Evolutionary conservation across 2,329 filamentous ascomycete genomes (phyloP).

Genomic region (Macrophomina tecta): DNA sequence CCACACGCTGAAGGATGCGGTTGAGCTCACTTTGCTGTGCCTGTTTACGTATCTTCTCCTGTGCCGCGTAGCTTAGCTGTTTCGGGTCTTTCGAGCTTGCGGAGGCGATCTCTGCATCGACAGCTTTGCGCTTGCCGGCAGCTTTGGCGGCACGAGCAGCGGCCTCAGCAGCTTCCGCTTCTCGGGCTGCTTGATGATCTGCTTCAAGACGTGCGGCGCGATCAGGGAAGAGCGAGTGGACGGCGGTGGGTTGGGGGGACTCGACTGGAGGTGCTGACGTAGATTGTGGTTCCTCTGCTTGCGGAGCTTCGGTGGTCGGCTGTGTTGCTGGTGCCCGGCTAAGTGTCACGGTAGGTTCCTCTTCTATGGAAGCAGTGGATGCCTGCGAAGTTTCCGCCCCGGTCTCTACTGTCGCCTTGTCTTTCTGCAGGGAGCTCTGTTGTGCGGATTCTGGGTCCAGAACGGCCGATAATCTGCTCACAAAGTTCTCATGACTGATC

Average conservation of each 20-base stretch:
- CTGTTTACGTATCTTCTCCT: conserved; percentile 66
- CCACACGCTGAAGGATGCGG: conserved; percentile 75
- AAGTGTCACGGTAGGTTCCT: neutral
- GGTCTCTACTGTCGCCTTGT: neutral
- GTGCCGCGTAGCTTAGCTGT: conserved; percentile 56
- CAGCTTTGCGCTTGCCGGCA: conserved; percentile 52
- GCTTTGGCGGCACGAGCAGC: conserved; percentile 33
- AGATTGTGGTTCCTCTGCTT: conserved; percentile 1
- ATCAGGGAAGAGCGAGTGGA: conserved; percentile 10
- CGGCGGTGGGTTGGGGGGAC: neutral
- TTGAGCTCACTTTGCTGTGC: conserved; percentile 72
- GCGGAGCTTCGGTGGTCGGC: conserved; percentile 28
- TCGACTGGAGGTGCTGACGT: conserved; percentile 9
- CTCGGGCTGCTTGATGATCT: conserved; percentile 31
- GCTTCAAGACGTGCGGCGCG: conserved; percentile 56
- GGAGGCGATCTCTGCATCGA: conserved; percentile 44
- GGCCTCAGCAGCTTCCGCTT: conserved; percentile 34
- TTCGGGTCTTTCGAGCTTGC: conserved; percentile 45
- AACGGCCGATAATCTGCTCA: conserved; percentile 56
- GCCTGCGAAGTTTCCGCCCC: neutral
- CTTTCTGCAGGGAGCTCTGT: neutral
- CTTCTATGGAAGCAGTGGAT: neutral
- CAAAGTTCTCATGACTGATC: conserved; percentile 69
- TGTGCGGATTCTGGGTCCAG: conserved; percentile 28
- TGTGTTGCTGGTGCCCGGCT: neutral